Percentiles rank a stretch among this genome's conserved stretches.
These are phyloP conservation scores for Trapa incisa DNA, from an alignment of 345 rosid genomes.

Conservation along the genomic window DNA sequence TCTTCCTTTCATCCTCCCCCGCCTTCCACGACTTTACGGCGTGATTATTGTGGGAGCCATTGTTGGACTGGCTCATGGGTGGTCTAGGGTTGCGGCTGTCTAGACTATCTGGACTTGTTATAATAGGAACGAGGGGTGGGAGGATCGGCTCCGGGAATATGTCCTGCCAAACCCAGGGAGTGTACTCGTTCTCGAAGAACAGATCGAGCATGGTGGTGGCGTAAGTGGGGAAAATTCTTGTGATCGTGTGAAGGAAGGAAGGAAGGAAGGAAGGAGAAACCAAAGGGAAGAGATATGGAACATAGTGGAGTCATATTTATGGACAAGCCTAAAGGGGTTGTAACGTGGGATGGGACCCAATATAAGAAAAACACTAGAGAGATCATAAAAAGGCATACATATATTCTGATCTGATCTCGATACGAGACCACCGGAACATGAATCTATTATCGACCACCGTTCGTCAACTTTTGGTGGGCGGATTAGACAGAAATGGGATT, in stretches of 20 bases:
- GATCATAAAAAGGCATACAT: not conserved
- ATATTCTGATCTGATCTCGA: too few relatives aligned
- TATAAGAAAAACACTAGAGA: not conserved
- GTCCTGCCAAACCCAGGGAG: slow-evolving; percentile 29
- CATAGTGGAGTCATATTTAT: slow-evolving; percentile 50
- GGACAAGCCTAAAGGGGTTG: slow-evolving; percentile 3
- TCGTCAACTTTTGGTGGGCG: too few relatives aligned
- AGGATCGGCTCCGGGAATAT: slow-evolving; percentile 18
- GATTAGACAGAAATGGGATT: too few relatives aligned
- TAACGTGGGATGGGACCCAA: slow-evolving; percentile 15
- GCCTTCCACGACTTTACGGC: slow-evolving; percentile 8
- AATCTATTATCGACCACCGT: too few relatives aligned
- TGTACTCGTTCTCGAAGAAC: slow-evolving; percentile 22
- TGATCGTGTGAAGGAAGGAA: slow-evolving; percentile 14
- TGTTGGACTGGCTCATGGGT: slow-evolving; percentile 15
- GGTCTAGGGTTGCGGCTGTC: not conserved
- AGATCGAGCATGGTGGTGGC: slow-evolving; percentile 32
- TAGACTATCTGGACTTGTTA: too few relatives aligned
- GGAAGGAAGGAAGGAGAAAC: slow-evolving; percentile 44
- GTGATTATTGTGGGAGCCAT: slow-evolving; percentile 8
- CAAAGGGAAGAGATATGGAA: slow-evolving; percentile 59
- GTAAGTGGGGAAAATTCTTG: slow-evolving; percentile 18
- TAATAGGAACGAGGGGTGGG: not conserved
- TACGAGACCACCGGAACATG: too few relatives aligned
- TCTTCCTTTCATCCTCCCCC: slow-evolving; percentile 45